Evolutionary conservation across 345 rosid genomes (phyloP).

Genomic region (Cardamine resedifolia): DNA sequence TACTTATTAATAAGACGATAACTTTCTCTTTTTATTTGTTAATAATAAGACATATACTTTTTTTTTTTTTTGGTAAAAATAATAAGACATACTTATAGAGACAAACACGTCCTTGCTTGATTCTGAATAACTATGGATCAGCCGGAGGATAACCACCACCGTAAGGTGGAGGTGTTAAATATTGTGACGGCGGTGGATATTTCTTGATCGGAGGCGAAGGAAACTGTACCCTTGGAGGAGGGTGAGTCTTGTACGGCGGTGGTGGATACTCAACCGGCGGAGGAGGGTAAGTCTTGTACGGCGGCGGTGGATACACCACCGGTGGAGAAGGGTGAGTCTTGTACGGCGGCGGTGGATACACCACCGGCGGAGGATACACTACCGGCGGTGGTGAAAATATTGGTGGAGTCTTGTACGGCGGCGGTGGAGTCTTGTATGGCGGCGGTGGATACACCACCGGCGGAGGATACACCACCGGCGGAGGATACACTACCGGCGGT

Average conservation of each 20-base stretch:
- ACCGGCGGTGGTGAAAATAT: too few relatives aligned
- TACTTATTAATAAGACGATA: neutral
- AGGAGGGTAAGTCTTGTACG: constrained; percentile 1
- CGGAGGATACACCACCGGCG: too few relatives aligned
- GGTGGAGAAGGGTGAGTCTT: neutral
- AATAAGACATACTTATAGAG: too few relatives aligned
- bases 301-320: neutral
- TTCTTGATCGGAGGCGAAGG: neutral
- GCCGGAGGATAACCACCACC: constrained; percentile 30
- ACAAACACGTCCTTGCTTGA: constrained; percentile 8
- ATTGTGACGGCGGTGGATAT: too few relatives aligned
- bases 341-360: neutral
- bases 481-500: constrained; percentile 9
- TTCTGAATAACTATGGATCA: constrained; percentile 7
- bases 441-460: neutral
- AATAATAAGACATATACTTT: neutral
- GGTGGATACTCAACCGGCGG: neutral
- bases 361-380: constrained; percentile 17
- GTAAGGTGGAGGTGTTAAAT: constrained; percentile 25
- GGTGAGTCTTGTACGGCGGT: neutral
- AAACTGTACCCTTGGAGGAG: constrained; percentile 4
- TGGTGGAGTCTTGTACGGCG: neutral
- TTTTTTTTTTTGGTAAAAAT: too few relatives aligned
- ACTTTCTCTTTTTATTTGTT: neutral
- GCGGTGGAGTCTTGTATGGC: neutral